phyloP scores from a whole-genome alignment of 1,139 yeast species.

The Hansenula sp. region DNA sequence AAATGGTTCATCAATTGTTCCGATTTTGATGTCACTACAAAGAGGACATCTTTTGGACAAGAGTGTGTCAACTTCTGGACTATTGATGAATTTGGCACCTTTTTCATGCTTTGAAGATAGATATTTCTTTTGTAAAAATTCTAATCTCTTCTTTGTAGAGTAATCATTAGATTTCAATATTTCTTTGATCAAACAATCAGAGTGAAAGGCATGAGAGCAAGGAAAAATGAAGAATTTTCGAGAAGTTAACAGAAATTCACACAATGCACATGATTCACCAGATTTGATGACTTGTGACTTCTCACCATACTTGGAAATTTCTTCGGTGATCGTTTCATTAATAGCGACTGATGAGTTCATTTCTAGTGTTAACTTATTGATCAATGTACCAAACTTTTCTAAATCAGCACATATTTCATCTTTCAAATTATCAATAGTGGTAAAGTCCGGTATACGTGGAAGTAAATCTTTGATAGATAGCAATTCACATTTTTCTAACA shows the following conservation, averaged over 20 bases:
- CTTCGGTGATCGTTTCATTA: conserved; percentile 55
- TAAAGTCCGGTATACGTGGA: conserved; percentile 80
- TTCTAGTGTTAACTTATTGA: conserved; percentile 61
- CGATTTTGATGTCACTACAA: conserved; percentile 75
- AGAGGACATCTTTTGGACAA: conserved; percentile 68
- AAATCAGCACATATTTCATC: conserved; percentile 77
- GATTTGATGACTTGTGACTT: conserved; percentile 66
- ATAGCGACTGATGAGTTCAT: conserved; percentile 72
- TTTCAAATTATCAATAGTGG: conserved; percentile 77
- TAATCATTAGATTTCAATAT: conserved; percentile 65
- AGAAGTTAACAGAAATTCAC: conserved; percentile 62
- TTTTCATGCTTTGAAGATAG: conserved; percentile 21
- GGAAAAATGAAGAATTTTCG: conserved; percentile 82
- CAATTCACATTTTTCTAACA: conserved; percentile 47
- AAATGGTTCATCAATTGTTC: conserved; percentile 59
- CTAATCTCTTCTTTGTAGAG: conserved; percentile 57
- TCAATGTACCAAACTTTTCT: conserved; percentile 64
- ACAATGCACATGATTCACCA: conserved; percentile 76
- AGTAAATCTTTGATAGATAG: conserved; percentile 76
- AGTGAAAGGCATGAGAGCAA: conserved; percentile 87
- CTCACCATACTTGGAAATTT: conserved; percentile 46
- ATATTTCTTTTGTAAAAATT: conserved; percentile 44
- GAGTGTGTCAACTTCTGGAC: conserved; percentile 47
- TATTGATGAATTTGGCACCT: conserved; percentile 22
- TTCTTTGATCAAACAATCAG: conserved; percentile 70